These are phyloP conservation scores for Cystobasidium ongulense DNA, from an alignment of 768 basidiomycete genomes.

Conservation along the genomic window DNA sequence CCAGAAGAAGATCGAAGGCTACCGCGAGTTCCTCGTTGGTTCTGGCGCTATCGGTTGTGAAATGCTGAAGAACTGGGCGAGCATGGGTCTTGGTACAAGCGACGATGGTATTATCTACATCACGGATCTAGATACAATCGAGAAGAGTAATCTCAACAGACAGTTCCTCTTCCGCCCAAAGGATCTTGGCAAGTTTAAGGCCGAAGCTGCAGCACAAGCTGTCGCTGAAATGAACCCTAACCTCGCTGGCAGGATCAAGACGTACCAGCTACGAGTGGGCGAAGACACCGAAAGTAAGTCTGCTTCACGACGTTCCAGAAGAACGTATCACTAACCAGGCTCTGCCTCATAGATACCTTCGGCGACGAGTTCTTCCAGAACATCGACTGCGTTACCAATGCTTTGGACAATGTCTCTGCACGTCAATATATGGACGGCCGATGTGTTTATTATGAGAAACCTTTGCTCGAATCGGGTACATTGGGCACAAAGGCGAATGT, in stretches of 20 bases:
- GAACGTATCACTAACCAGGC: too few species aligned
- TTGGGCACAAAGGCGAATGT: slow-evolving; percentile 96
- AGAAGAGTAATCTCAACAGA: slow-evolving; percentile 96
- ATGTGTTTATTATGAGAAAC: slow-evolving; percentile 92
- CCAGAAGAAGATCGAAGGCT: slow-evolving; percentile 81
- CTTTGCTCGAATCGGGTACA: slow-evolving; percentile 91
- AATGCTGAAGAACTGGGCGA: slow-evolving; percentile 99
- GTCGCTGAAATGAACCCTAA: slow-evolving; percentile 94
- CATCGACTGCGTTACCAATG: slow-evolving; percentile 92
- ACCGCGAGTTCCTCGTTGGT: slow-evolving; percentile 92
- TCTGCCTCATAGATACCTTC: slow-evolving; percentile 60
- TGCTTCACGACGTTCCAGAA: too few species aligned
- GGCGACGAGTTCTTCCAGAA: slow-evolving; percentile 75
- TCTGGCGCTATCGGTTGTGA: slow-evolving; percentile 99
- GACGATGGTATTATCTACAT: slow-evolving; percentile 71
- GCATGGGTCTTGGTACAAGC: slow-evolving; percentile 88
- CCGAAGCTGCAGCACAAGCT: slow-evolving; percentile 82
- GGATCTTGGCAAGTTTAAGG: slow-evolving; percentile 93
- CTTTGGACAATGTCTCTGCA: slow-evolving; percentile 90
- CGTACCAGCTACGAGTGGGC: slow-evolving; percentile 89
- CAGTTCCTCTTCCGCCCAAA: slow-evolving; percentile 96
- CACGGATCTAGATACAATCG: slow-evolving; percentile 96
- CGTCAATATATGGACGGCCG: slow-evolving; percentile 97
- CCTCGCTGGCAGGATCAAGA: slow-evolving; percentile 70
- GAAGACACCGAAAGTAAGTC: slow-evolving; percentile 78